These are phyloP conservation scores for Macrocybe gigantea DNA, from an alignment of 768 basidiomycete species.

Conservation along the genomic window DNA sequence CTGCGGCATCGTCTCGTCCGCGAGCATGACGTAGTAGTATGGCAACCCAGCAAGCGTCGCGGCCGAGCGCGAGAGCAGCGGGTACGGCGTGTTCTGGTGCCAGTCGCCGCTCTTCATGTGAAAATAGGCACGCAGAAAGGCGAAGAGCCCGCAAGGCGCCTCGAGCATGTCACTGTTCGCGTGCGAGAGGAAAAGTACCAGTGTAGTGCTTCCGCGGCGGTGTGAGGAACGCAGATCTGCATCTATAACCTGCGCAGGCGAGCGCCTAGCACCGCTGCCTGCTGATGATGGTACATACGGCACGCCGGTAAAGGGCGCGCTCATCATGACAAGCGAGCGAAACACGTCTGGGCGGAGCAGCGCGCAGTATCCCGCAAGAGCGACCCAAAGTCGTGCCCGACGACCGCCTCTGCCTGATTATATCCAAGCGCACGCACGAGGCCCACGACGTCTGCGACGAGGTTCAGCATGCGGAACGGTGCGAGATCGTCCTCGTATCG, in stretches of 20 bases:
- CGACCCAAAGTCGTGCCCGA: slow-evolving; percentile 63
- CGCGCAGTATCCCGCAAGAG: slow-evolving; percentile 45
- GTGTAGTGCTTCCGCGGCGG: slow-evolving; percentile 57
- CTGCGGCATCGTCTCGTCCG: slow-evolving; percentile 47
- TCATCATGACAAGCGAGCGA: slow-evolving; percentile 52
- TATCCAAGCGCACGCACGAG: slow-evolving; percentile 50
- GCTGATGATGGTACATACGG: slow-evolving; percentile 20
- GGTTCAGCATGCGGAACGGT: slow-evolving; percentile 45
- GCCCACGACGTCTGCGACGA: slow-evolving; percentile 44
- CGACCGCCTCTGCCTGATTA: slow-evolving; percentile 35
- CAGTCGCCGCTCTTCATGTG: slow-evolving; percentile 58
- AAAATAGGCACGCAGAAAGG: slow-evolving; percentile 49
- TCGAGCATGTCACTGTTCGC: slow-evolving; percentile 41
- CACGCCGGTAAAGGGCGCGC: slow-evolving; percentile 46
- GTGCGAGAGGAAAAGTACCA: slow-evolving; percentile 39
- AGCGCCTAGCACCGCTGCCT: not conserved
- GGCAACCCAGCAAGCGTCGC: slow-evolving; percentile 38
- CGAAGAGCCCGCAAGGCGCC: slow-evolving; percentile 37
- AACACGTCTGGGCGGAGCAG: slow-evolving; percentile 54
- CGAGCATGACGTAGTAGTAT: slow-evolving; percentile 58
- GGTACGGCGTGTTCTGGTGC: slow-evolving; percentile 33
- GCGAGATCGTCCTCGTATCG: slow-evolving; percentile 43
- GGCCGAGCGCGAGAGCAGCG: slow-evolving; percentile 26
- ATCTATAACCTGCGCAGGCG: slow-evolving; percentile 8
- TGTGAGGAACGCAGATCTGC: slow-evolving; percentile 28